Evolutionary conservation across 2,329 filamentous ascomycete genomes (phyloP), one percentile per base, ranked within the genome.

Genomic region (Monosporascus ibericus): DNA sequence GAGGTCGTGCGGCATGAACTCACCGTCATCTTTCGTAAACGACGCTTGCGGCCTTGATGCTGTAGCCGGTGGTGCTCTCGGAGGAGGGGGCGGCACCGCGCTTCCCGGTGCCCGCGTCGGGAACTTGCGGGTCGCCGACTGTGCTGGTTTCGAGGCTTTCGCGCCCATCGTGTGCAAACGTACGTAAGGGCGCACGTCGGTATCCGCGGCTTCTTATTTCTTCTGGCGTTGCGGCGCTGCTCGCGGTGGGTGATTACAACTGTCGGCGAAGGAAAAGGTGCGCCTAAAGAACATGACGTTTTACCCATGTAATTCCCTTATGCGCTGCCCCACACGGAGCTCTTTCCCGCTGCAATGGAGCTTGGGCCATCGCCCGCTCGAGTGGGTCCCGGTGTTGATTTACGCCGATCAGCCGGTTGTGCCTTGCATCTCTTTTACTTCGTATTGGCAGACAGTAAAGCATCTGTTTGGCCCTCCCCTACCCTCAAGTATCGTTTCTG

Each of bases 91-190:
- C 25, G 63, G 63, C 47, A 61, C 58, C 30, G 62, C 59, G 44
- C 58, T 60, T 46, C 65, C 67, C 1, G 67, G 62, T 3, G 70
- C 58, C 54, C 74, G 68, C 36, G 70, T 63, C 3, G 76, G 76
- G 58, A 75, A 79, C 56, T 70, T 76, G 52, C 76, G 73, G 47
- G 68, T 56, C 24, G 68, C 69, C 47, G 68, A 63, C 55, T 70
- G 67, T 14, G 68, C 69, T 17, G 73, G 70, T 61, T 78, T 79
- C 24, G 76, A 79, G 3, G 73, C 68, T 39, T 72, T 70, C 5
- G 75, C 69, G 36, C 76, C 76, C 76, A 79, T 75, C 48, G 17
- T 58, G 27, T 52, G 3, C 39, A 3, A 11, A 20, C 17, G 53
- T 42, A 39, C 11, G 53, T 20, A 11, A 11, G 37, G 37, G 40